phyloP scores from a whole-genome alignment of 2,329 filamentous ascomycete genomes.

The Pseudogymnoascus sp. region DNA sequence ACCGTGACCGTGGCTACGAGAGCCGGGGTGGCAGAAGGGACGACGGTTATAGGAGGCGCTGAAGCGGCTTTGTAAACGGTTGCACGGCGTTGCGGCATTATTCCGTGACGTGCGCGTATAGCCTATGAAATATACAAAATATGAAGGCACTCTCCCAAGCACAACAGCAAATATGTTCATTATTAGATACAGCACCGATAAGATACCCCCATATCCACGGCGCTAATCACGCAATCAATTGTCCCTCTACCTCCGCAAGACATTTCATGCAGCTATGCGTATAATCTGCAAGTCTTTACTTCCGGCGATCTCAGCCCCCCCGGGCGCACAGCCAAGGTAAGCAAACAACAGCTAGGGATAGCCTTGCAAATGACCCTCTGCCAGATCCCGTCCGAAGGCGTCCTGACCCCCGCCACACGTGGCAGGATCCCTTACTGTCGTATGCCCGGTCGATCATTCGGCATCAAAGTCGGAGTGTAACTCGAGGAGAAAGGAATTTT shows the following conservation, averaged over 20 bases:
- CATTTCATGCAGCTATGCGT: not conserved
- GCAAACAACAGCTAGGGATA: not conserved
- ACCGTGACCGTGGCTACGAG: constrained; percentile 15
- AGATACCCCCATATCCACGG: not conserved
- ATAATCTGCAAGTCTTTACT: not conserved
- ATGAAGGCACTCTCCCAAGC: not conserved
- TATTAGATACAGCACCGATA: not conserved
- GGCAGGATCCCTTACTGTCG: not conserved
- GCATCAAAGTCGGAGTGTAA: not conserved
- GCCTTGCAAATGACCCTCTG: not conserved
- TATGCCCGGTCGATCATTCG: not conserved
- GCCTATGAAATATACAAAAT: not conserved
- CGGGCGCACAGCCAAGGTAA: not conserved
- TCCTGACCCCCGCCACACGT: not conserved
- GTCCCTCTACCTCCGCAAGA: not conserved
- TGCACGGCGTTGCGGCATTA: not conserved
- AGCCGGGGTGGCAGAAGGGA: constrained; percentile 14
- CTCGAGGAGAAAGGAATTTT: not conserved
- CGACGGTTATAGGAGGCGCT: constrained; percentile 19
- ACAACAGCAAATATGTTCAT: not conserved
- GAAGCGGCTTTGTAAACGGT: not conserved
- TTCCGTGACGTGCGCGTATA: not conserved
- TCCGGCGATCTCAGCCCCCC: not conserved
- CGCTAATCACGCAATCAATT: not conserved
- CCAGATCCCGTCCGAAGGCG: not conserved